Evolutionary conservation across 768 basidiomycete genomes (phyloP).

Genomic region (Suillus decipiens): DNA sequence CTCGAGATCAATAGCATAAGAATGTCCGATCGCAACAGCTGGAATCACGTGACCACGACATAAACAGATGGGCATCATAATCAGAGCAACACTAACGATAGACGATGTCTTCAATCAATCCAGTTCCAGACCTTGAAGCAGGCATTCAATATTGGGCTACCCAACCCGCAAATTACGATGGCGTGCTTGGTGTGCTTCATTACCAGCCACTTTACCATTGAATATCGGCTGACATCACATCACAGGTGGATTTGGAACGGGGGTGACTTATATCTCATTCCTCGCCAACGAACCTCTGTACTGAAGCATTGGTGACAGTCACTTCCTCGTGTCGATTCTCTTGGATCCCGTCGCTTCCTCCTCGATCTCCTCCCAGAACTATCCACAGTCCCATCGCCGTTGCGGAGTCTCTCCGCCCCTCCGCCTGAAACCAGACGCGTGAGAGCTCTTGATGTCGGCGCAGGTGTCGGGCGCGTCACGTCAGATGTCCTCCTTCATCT

Average conservation of each 20-base stretch:
- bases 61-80: background rate
- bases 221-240: slow-evolving; percentile 30
- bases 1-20: too few species aligned
- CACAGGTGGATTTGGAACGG: slow-evolving; percentile 58
- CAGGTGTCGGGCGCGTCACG: slow-evolving; percentile 93
- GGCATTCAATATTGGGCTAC: slow-evolving; percentile 87
- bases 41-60: background rate
- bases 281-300: background rate
- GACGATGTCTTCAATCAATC: slow-evolving; percentile 18
- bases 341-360: slow-evolving; percentile 88
- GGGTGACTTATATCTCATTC: slow-evolving; percentile 36
- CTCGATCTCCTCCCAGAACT: slow-evolving; percentile 81
- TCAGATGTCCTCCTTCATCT: slow-evolving; percentile 87
- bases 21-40: background rate
- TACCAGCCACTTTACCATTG: slow-evolving; percentile 21
- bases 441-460: slow-evolving; percentile 89
- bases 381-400: slow-evolving; percentile 71
- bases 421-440: slow-evolving; percentile 40
- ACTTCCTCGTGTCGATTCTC: slow-evolving; percentile 86
- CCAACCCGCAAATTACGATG: slow-evolving; percentile 81
- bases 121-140: slow-evolving; percentile 62
- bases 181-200: slow-evolving; percentile 69
- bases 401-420: slow-evolving; percentile 48
- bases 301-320: slow-evolving; percentile 47
- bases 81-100: background rate